Evolutionary conservation across 1,139 yeast species (phyloP), one percentile per base, ranked within the genome.

Genomic region (Geotrichum restrictum): DNA sequence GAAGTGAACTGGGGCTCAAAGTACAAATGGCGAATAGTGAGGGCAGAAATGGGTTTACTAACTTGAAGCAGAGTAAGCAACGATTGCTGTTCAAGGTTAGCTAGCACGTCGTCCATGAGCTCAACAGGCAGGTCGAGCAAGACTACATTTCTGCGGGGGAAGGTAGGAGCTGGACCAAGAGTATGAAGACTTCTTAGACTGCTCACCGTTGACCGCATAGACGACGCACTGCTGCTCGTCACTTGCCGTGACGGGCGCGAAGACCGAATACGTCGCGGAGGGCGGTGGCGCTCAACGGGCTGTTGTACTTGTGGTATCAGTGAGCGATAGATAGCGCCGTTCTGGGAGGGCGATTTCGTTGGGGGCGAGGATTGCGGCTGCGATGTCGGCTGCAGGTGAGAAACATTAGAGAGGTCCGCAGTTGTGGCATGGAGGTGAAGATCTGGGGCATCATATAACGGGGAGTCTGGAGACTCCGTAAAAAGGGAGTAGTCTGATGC

Each of bases 1-100:
- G 93, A 82, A 0, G 80, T 76, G 59, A 88, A 77, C n/a, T 62
- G 58, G 13, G 89, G 79, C 13, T 69, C 59, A 19, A 71, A 66
- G 64, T 85, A 88, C 21, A 85, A 68, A 29, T 48, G 48, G 14
- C 54, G 51, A 3, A 48, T 37, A 1, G 56, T 55, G 1, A 56
- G 27, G 2, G 41, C 32, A 38, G 38, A 36, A 21, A 60, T 18
- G 19, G 31, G 29, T 18, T 49, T 53, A 52, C 56, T 47, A 10
- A 58, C 59, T 5, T 48, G 42, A 11, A 58, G 36, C 14, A 60
- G 47, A 22, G 47, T 51, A 24, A 56, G 52, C 21, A 58, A 44
- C 18, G 57, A 49, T 6, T 33, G 5, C 24, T 56, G 59, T 21
- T 52, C 59, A 31, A 60, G 34, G 13, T 50, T 19, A 1, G 41